Percentiles rank a stretch among this genome's conserved stretches.
These are phyloP conservation scores for Coemansia sp. DNA, from an alignment of 192 early-diverging fungal species.

Conservation along the genomic window DNA sequence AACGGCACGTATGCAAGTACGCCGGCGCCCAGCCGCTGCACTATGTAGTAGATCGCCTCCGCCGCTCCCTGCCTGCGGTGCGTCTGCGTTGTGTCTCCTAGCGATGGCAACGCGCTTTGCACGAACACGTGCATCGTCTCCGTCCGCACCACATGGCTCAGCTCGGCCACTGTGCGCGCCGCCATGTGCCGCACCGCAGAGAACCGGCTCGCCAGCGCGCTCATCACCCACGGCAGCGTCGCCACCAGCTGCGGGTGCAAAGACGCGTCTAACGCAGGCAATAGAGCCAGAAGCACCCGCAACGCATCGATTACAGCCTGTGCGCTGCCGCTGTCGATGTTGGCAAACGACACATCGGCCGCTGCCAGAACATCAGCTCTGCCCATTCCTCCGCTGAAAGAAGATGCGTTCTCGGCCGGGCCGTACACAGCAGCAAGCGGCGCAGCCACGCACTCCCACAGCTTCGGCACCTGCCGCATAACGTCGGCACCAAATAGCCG, in stretches of 20 bases:
- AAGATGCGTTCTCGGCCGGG: neutral
- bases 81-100: conserved; percentile 70
- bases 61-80: conserved; percentile 84
- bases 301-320: conserved; percentile 82
- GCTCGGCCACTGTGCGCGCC: conserved; percentile 73
- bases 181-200: conserved; percentile 79
- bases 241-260: conserved; percentile 59
- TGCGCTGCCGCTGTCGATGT: conserved; percentile 2
- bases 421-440: conserved; percentile 32
- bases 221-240: conserved; percentile 68
- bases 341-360: conserved; percentile 23
- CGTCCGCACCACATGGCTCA: conserved; percentile 68
- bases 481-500: conserved; percentile 39
- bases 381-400: neutral
- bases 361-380: conserved; percentile 24
- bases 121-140: conserved; percentile 81
- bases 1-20: conserved; percentile 98
- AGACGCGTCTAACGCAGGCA: conserved; percentile 56
- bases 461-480: conserved; percentile 26
- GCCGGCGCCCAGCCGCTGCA: conserved; percentile 73
- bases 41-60: conserved; percentile 82
- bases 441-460: conserved; percentile 49
- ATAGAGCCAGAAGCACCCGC: conserved; percentile 69
- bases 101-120: conserved; percentile 72
- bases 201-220: conserved; percentile 66